phyloP scores from a whole-genome alignment of 2,329 filamentous ascomycete species.

The Penicillium vulpinum region DNA sequence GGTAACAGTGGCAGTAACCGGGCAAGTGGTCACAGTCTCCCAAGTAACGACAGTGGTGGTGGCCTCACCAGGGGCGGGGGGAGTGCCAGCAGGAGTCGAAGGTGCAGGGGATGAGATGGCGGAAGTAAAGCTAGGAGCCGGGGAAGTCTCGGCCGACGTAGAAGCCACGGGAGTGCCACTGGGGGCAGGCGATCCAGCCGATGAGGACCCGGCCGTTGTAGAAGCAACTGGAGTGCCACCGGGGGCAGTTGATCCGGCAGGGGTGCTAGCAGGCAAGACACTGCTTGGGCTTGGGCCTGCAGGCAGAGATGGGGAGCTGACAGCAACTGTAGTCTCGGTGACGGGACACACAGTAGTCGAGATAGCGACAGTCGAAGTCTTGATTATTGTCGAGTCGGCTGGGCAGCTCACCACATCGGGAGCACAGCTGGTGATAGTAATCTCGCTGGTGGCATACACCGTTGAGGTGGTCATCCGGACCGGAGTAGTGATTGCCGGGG shows the following conservation, averaged over 20 bases:
- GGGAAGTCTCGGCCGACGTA: background rate
- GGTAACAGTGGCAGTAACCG: slow-evolving; percentile 36
- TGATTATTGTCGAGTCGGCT: slow-evolving; percentile 48
- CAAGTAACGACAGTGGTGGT: slow-evolving; percentile 31
- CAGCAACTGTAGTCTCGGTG: background rate
- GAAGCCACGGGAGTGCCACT: background rate
- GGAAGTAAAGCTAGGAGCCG: background rate
- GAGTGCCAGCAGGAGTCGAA: background rate
- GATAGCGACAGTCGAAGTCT: slow-evolving; percentile 47
- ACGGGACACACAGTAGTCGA: background rate
- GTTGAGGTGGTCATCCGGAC: slow-evolving; percentile 35
- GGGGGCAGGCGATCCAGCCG: background rate
- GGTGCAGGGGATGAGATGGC: background rate
- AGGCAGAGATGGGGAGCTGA: background rate
- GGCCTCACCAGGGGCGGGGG: background rate
- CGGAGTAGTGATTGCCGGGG: background rate
- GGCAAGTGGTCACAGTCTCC: slow-evolving; percentile 33
- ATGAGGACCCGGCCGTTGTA: background rate
- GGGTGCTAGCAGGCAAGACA: background rate
- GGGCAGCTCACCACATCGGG: slow-evolving; percentile 52
- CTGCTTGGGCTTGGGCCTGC: background rate
- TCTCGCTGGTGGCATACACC: slow-evolving; percentile 37
- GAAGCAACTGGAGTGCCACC: background rate
- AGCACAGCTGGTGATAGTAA: slow-evolving; percentile 44
- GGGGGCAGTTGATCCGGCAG: background rate